Conservation (phyloP, 2,329 filamentous ascomycete species). For the Fusarium oxysporum region DNA sequence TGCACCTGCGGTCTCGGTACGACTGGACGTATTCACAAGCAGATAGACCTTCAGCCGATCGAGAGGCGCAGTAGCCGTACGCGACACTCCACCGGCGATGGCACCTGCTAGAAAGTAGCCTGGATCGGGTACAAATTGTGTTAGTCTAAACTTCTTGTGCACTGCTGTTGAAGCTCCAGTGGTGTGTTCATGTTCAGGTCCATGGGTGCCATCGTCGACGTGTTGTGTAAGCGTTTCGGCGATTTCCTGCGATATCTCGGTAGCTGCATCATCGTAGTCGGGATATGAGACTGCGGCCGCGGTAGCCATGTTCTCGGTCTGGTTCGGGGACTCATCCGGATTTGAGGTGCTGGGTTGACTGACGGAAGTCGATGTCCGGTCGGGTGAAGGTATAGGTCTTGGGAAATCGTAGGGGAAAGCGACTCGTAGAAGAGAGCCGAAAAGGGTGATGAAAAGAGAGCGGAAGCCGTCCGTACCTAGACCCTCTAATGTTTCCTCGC, state of each 20-base stretch:
- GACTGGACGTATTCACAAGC: slow-evolving; percentile 81
- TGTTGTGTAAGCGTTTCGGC: slow-evolving; percentile 39
- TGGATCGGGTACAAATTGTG: slow-evolving; percentile 82
- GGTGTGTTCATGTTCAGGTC: slow-evolving; percentile 39
- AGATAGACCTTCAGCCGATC: slow-evolving; percentile 98
- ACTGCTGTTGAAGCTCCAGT: slow-evolving; percentile 50
- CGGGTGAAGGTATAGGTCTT: slow-evolving; percentile 46
- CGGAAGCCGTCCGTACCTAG: slow-evolving; percentile 81
- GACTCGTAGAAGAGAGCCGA: slow-evolving; percentile 80
- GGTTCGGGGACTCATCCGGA: slow-evolving; percentile 29
- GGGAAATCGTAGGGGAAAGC: slow-evolving; percentile 61
- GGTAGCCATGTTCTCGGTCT: slow-evolving; percentile 37
- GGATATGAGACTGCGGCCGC: slow-evolving; percentile 32
- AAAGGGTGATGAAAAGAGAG: slow-evolving; percentile 75
- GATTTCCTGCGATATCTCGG: slow-evolving; percentile 40
- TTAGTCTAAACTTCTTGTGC: slow-evolving; percentile 66
- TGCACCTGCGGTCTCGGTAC: slow-evolving; percentile 66
- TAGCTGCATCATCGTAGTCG: slow-evolving; percentile 40
- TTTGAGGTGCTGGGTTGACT: slow-evolving; percentile 6
- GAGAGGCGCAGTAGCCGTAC: slow-evolving; percentile 94
- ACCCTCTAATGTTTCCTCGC: slow-evolving; percentile 90
- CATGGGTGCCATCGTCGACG: slow-evolving; percentile 53
- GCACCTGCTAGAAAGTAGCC: slow-evolving; percentile 98
- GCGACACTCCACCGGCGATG: slow-evolving; percentile 91
- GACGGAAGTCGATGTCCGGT: slow-evolving; percentile 35